These are phyloP conservation scores for Tuber melanosporum DNA, from an alignment of 495 filamentous ascomycete species.

Conservation along the genomic window DNA sequence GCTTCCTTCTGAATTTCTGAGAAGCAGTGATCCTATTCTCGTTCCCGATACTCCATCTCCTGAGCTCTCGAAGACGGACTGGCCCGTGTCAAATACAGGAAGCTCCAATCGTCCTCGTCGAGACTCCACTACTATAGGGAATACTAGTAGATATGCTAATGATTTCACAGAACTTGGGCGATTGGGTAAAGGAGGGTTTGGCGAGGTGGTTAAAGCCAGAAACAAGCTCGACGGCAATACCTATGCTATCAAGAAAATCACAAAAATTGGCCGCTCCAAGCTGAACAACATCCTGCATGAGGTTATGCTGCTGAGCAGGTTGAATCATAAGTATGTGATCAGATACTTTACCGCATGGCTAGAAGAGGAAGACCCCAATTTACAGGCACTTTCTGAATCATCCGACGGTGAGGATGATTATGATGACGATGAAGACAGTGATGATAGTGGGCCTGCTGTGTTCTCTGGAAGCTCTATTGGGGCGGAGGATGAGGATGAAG, in stretches of 20 bases:
- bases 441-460: slow-evolving; percentile 24
- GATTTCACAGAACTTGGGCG: slow-evolving; percentile 87
- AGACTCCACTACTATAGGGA: slow-evolving; percentile 45
- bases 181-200: slow-evolving; percentile 89
- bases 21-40: slow-evolving; percentile 51
- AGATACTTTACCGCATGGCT: slow-evolving; percentile 94
- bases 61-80: slow-evolving; percentile 28
- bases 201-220: slow-evolving; percentile 92
- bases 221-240: slow-evolving; percentile 88
- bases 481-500: slow-evolving; percentile 9
- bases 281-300: slow-evolving; percentile 84
- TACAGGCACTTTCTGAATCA: slow-evolving; percentile 30
- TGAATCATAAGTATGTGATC: slow-evolving; percentile 95
- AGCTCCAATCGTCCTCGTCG: slow-evolving; percentile 46
- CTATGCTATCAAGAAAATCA: slow-evolving; percentile 96
- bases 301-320: slow-evolving; percentile 76
- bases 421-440: slow-evolving; percentile 26
- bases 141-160: slow-evolving; percentile 55
- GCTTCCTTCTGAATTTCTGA: slow-evolving; percentile 79
- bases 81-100: slow-evolving; percentile 21
- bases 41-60: slow-evolving; percentile 19
- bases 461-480: slow-evolving; percentile 18
- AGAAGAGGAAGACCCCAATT: slow-evolving; percentile 53
- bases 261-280: slow-evolving; percentile 67
- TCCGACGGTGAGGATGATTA: slow-evolving; percentile 18